Base-by-base conservation (phyloP, 2,329 filamentous ascomycete species). In the Chlorencoelia australis region DNA sequence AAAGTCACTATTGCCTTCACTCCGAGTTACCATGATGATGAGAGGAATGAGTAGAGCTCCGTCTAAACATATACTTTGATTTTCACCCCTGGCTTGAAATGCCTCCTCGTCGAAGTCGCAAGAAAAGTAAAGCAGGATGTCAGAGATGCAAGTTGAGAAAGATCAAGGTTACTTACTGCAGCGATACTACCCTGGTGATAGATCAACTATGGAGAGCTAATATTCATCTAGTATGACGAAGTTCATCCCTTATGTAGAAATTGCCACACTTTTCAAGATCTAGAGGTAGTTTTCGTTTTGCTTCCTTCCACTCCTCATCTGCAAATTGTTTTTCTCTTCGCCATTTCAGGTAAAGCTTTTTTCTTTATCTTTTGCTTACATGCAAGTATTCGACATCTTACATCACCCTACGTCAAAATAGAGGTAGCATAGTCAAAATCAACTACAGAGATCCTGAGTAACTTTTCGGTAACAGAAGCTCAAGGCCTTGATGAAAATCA, bases 71-170 rank as follows among this genome's bases (percentile, higher is more conserved):
- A n/a, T n/a, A n/a, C n/a, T n/a, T n/a, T n/a, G n/a, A n/a, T n/a
- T n/a, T n/a, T n/a, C n/a, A n/a, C n/a, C 22, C 22, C 22, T 3
- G 22, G 32, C n/a, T n/a, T 33, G 34, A 33, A 35, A 79, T 79
- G 75, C 73, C 76, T 42, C 75, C 76, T 19, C 65, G 76, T 51
- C 67, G 75, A 54, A 78, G 76, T 27, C 78, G 82, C 58, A 82
- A 79, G 54, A 82, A 81, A 62, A 80, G 75, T 39, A 69, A 78
- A 47, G 70, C 75, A 34, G 78, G 78, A 30, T 82, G 78, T 50
- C 66, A 69, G 43, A 64, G 73, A 40, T 82, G 78, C 59, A 82
- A 82, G 60, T 64, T 66, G 37, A 66, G 78, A 43, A 82, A 82
- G 58, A 79, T 82, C 53, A 82, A 82, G 71, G 76, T 78, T 20